A percentile compares a stretch with the other conserved stretches of the same genome.
phyloP scores from a whole-genome alignment of 306 rosid genomes.

The Rosa lucieae region DNA sequence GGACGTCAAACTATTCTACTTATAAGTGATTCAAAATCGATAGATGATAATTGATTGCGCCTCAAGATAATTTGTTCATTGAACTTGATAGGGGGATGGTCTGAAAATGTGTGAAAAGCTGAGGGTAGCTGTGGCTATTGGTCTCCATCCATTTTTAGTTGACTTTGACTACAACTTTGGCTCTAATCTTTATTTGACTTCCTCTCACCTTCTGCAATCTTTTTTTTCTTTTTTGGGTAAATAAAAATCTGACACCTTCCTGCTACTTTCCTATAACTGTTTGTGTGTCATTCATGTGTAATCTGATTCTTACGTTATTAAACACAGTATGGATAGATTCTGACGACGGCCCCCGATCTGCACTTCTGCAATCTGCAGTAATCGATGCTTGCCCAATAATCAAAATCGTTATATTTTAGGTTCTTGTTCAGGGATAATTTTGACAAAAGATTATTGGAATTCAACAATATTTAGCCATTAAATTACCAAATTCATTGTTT shows the following conservation, averaged over 20 bases:
- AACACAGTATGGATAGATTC: neutral
- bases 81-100: neutral
- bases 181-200: neutral
- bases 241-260: neutral
- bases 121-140: neutral
- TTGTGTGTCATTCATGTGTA: neutral
- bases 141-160: neutral
- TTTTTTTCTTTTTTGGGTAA: no score
- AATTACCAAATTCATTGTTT: no score
- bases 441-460: no score
- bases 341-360: neutral
- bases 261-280: neutral
- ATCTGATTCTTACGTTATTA: neutral
- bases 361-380: neutral
- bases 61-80: no score
- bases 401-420: no score
- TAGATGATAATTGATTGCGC: no score
- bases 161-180: conserved; percentile 16
- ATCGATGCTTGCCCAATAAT: neutral
- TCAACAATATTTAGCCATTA: no score
- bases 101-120: neutral
- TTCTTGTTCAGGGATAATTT: no score
- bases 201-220: neutral
- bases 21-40: no score
- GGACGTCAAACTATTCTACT: no score